Evolutionary conservation across 345 rosid species (phyloP), one percentile per base, ranked within the genome.

Genomic region (Stellera chamaejasme): DNA sequence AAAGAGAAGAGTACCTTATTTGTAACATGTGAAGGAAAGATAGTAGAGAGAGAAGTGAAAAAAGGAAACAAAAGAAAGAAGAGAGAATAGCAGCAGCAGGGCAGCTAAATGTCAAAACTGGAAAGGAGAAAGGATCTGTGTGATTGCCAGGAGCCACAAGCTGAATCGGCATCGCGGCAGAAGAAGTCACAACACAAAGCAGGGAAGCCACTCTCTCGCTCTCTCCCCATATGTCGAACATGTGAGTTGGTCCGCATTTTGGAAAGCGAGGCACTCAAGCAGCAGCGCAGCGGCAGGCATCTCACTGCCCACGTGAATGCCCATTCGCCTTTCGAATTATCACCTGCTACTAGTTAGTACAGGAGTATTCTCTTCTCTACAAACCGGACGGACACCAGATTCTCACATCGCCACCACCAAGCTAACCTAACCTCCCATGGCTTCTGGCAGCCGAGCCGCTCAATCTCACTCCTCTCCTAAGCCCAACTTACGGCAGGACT

Each of bases 401-500:
- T 19, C 43, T 50, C 2, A 13, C 42, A 42, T 15, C 4, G 23
- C 13, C 27, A 10, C 10, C 43, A 28, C 25, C 23, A 19, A 19
- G 23, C 23, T 19, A 19, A 4, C 12, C 28, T 49, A 48, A 48
- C 8, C 13, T 28, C 12, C 10, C 2, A 59, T 78, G 82, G 75
- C 75, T 11, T 78, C 82, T 0, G 53, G 58, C 11, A 64, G 74
- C 67, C 61, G 49, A 60, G 63, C 58, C 43, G 25, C 46, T 56
- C 78, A 69, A 50, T 68, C 75, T 27, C 74, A 75, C 58, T 82
- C 88, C 6, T 84, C 85, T 0, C 73, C 75, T 5, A 77, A 73
- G 7, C 72, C 73, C 68, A 72, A 75, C 44, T 43, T 66, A 50
- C 69, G 77, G 43, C 66, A 79, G 3, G 85, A 81, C 13, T 82